These are phyloP conservation scores for Leccinum variicolor DNA, from an alignment of 768 basidiomycete species.

Conservation along the genomic window DNA sequence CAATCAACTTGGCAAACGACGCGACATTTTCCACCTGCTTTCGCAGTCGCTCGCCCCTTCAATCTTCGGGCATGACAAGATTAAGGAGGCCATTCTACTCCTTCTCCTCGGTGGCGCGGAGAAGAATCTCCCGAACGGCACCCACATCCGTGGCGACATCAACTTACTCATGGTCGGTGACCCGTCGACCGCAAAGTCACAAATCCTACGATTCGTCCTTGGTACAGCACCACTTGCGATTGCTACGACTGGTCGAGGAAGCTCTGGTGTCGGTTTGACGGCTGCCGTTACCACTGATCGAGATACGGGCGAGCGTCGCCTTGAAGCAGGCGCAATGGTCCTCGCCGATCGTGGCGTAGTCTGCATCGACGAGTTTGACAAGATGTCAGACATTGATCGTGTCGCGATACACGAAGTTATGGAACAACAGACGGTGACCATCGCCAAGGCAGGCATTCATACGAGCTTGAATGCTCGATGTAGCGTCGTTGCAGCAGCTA, in stretches of 20 bases:
- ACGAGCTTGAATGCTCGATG: constrained; percentile 97
- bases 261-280: constrained; percentile 98
- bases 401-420: constrained; percentile 99
- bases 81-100: constrained; percentile 91
- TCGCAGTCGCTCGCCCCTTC: constrained; percentile 96
- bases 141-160: constrained; percentile 98
- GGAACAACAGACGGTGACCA: constrained; percentile 99
- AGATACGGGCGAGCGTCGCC: constrained; percentile 93
- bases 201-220: constrained; percentile 92
- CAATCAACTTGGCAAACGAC: constrained; percentile 87
- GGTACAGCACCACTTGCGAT: constrained; percentile 96
- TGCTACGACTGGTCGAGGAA: constrained; percentile 96
- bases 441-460: constrained; percentile 98
- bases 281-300: constrained; percentile 98
- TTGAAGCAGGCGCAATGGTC: constrained; percentile 99
- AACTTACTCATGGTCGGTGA: constrained; percentile 99
- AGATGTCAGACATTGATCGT: constrained; percentile 98
- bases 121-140: constrained; percentile 96
- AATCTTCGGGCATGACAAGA: constrained; percentile 94
- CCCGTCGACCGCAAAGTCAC: constrained; percentile 97
- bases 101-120: constrained; percentile 95
- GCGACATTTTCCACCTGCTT: constrained; percentile 82
- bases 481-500: constrained; percentile 96
- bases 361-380: constrained; percentile 99
- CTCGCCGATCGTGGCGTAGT: constrained; percentile 98